phyloP scores from a whole-genome alignment of 495 filamentous ascomycete species.

The Choiromyces venosus region DNA sequence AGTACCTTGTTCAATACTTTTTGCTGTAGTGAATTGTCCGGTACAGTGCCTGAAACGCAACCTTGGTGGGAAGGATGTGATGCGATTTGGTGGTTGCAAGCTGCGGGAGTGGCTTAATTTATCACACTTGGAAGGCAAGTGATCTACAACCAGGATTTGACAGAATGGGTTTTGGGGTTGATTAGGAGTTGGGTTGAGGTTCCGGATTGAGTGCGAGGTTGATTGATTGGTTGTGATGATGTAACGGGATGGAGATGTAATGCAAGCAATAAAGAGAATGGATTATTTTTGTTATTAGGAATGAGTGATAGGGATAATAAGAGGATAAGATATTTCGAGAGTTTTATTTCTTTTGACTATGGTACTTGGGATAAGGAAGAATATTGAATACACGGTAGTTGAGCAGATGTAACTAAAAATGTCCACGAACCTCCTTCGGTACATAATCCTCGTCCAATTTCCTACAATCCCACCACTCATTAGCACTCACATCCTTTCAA shows the following conservation, averaged over 20 bases:
- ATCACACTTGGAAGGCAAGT: neutral
- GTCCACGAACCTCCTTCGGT: constrained; percentile 46
- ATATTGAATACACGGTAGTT: too few species aligned
- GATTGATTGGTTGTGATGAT: neutral
- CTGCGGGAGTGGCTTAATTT: neutral
- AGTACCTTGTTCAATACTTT: too few species aligned
- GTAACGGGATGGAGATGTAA: neutral
- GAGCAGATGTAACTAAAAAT: too few species aligned
- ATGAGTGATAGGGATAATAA: too few species aligned
- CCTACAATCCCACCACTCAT: constrained; percentile 1
- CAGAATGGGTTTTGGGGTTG: too few species aligned
- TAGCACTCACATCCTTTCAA: neutral
- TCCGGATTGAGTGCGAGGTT: neutral
- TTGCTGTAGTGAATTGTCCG: too few species aligned
- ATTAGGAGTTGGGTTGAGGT: too few species aligned
- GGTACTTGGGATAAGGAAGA: neutral
- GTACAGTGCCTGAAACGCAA: too few species aligned
- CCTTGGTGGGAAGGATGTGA: neutral
- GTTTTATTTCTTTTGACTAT: neutral
- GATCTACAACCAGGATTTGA: neutral
- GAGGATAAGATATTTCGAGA: neutral
- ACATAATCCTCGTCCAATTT: constrained; percentile 60
- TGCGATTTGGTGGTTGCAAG: neutral
- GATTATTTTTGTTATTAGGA: neutral
- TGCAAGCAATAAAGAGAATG: neutral